Evolutionary conservation across 805 yeast species (phyloP).

Genomic region (Cyberlindnera meyerae): DNA sequence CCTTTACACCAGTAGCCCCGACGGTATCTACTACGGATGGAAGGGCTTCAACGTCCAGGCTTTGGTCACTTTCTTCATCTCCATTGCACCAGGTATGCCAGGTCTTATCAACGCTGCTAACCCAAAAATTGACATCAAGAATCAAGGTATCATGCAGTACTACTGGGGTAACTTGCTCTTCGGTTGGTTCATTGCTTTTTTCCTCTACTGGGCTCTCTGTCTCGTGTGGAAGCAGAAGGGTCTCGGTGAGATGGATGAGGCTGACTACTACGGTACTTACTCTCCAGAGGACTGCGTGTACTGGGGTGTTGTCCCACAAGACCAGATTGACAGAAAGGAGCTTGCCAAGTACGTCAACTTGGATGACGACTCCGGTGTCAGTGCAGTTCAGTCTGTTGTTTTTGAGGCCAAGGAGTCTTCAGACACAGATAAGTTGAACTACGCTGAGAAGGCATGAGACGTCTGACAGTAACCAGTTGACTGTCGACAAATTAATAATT

Average conservation of each 20-base stretch:
- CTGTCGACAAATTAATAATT: no score
- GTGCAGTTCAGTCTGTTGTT: no score
- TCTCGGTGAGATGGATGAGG: slow-evolving; percentile 9
- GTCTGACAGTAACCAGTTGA: no score
- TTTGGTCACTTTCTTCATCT: slow-evolving; percentile 32
- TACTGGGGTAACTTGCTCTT: slow-evolving; percentile 41
- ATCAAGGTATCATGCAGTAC: slow-evolving; percentile 36
- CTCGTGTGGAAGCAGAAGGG: slow-evolving; percentile 5
- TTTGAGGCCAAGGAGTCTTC: no score
- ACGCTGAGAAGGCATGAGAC: no score
- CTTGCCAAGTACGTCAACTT: slow-evolving; percentile 5
- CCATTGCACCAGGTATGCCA: slow-evolving; percentile 46
- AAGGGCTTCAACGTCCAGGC: slow-evolving; percentile 42
- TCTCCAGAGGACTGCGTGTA: slow-evolving; percentile 4
- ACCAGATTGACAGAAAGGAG: slow-evolving; percentile 1
- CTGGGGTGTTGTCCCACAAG: slow-evolving; percentile 11
- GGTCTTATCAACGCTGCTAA: slow-evolving; percentile 38
- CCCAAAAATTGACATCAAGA: slow-evolving; percentile 14
- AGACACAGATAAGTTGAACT: no score
- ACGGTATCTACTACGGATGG: slow-evolving; percentile 31
- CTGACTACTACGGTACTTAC: slow-evolving; percentile 10
- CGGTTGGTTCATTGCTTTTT: slow-evolving; percentile 36
- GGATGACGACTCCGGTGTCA: neutral
- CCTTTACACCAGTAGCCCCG: slow-evolving; percentile 23
- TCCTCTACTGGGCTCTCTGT: slow-evolving; percentile 28